Evolutionary conservation across 495 filamentous ascomycete species (phyloP).

Genomic region (Viridothelium virens): DNA sequence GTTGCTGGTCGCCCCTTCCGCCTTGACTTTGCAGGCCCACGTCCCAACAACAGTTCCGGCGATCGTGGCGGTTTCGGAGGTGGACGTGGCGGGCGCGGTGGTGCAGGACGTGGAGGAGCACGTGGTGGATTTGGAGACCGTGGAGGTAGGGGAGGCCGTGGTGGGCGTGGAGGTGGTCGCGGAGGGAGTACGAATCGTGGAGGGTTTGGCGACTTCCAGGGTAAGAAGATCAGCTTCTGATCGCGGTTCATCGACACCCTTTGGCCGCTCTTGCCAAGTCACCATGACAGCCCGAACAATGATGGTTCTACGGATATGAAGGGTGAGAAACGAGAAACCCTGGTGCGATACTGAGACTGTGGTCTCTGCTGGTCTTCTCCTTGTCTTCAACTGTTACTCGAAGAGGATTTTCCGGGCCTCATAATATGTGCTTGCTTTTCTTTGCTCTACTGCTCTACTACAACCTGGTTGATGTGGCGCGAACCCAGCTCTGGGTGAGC

Average conservation of each 20-base stretch:
- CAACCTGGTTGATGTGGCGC: background rate
- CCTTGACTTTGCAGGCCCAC: slow-evolving; percentile 81
- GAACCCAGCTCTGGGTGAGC: background rate
- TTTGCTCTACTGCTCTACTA: background rate
- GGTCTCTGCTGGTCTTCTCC: background rate
- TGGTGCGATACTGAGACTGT: background rate
- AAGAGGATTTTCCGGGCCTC: background rate
- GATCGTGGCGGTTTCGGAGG: slow-evolving; percentile 45
- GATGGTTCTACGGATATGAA: background rate
- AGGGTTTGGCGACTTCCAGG: slow-evolving; percentile 77
- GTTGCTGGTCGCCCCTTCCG: slow-evolving; percentile 74
- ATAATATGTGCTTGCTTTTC: background rate
- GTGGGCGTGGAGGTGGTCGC: slow-evolving; percentile 33
- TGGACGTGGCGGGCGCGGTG: slow-evolving; percentile 47
- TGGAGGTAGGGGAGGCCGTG: slow-evolving; percentile 37
- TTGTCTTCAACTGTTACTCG: background rate
- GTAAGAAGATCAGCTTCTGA: slow-evolving; percentile 88
- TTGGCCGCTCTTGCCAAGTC: background rate
- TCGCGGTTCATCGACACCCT: background rate
- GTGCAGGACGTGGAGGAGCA: slow-evolving; percentile 44
- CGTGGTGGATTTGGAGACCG: slow-evolving; percentile 45
- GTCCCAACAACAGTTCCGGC: slow-evolving; percentile 52
- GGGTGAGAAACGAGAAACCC: background rate
- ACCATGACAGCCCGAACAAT: background rate
- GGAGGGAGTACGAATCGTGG: slow-evolving; percentile 55